These are phyloP conservation scores for Sphagnurus paluster DNA, from an alignment of 1,284 basidiomycete species.

Conservation along the genomic window DNA sequence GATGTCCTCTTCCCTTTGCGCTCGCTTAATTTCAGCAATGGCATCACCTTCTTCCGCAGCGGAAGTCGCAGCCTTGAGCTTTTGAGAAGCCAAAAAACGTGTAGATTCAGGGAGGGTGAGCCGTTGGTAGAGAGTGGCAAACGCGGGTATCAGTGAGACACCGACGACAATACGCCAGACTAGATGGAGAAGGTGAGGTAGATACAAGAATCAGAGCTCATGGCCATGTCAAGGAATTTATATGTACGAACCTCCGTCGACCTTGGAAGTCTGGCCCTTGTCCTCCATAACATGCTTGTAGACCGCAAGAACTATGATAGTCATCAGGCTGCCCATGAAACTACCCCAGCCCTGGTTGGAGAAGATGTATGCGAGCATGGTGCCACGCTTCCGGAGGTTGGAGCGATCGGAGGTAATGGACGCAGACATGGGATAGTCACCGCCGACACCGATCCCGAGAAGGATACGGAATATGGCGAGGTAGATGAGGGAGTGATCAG, in stretches of 20 bases:
- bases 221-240: neutral
- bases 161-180: conserved; percentile 39
- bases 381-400: conserved; percentile 68
- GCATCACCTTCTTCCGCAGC: conserved; percentile 31
- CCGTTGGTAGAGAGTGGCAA: conserved; percentile 62
- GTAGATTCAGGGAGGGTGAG: conserved; percentile 73
- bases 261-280: conserved; percentile 53
- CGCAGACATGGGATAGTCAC: conserved; percentile 82
- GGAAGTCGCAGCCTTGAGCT: conserved; percentile 26
- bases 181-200: conserved; percentile 6
- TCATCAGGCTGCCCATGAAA: conserved; percentile 63
- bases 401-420: conserved; percentile 72
- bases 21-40: conserved; percentile 37
- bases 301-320: conserved; percentile 67
- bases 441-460: conserved; percentile 77
- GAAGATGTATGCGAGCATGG: conserved; percentile 75
- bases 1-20: conserved; percentile 20
- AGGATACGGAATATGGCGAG: conserved; percentile 68
- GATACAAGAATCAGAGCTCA: neutral
- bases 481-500: conserved; percentile 56
- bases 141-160: conserved; percentile 41
- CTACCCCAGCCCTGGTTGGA: conserved; percentile 78
- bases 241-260: conserved; percentile 57
- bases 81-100: conserved; percentile 49
- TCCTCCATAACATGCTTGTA: conserved; percentile 68